Percentiles rank a stretch among this genome's conserved stretches.
Conservation (phyloP, 2,329 filamentous ascomycete species). For the Cladorrhinum sp. region DNA sequence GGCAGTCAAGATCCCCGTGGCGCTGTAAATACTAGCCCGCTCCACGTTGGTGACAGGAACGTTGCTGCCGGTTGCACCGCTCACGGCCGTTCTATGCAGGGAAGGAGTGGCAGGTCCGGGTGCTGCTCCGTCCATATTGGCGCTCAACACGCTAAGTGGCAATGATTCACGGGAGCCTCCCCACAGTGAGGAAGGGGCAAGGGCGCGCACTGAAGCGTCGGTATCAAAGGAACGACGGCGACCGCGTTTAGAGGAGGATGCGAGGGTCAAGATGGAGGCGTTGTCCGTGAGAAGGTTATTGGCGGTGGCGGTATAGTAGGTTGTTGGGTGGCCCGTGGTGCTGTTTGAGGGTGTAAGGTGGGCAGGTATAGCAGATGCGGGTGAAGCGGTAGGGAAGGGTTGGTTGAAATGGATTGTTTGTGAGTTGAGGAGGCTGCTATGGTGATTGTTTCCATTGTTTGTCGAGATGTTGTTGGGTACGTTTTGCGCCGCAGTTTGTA, state of each 20-base stretch:
- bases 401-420: slow-evolving; percentile 62
- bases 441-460: slow-evolving; percentile 43
- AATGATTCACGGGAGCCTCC: slow-evolving; percentile 78
- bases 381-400: slow-evolving; percentile 61
- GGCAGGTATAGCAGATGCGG: slow-evolving; percentile 68
- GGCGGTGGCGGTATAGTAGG: slow-evolving; percentile 74
- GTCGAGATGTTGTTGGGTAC: slow-evolving; percentile 36
- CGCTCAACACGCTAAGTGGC: slow-evolving; percentile 73
- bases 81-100: slow-evolving; percentile 46
- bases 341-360: slow-evolving; percentile 57
- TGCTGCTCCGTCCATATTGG: slow-evolving; percentile 55
- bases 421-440: slow-evolving; percentile 39
- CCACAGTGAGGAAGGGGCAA: slow-evolving; percentile 80
- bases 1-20: slow-evolving; percentile 59
- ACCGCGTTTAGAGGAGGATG: slow-evolving; percentile 75
- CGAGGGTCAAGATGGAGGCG: slow-evolving; percentile 79
- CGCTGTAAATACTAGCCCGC: slow-evolving; percentile 78
- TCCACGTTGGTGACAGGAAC: slow-evolving; percentile 50
- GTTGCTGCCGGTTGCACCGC: slow-evolving; percentile 33
- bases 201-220: slow-evolving; percentile 76
- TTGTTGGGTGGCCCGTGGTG: slow-evolving; percentile 57
- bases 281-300: slow-evolving; percentile 82
- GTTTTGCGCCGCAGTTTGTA: slow-evolving; percentile 69
- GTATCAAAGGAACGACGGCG: slow-evolving; percentile 79
- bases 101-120: slow-evolving; percentile 41